Evolutionary conservation across 2,329 filamentous ascomycete species (phyloP).

Genomic region (Chaetothyriales sp.): DNA sequence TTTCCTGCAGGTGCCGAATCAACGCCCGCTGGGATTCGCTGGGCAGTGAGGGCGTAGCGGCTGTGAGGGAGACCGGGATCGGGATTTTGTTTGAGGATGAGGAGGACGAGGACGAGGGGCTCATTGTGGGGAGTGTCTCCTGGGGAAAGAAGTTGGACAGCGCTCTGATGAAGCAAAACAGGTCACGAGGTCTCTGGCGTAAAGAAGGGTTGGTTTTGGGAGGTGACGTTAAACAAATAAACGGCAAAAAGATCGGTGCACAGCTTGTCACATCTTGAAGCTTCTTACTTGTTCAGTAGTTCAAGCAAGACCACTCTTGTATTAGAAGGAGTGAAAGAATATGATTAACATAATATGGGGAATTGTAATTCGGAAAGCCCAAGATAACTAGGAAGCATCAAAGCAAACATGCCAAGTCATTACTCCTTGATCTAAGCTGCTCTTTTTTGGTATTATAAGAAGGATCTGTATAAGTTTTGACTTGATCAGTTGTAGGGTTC

Average conservation of each 20-base stretch:
- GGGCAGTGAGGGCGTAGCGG: slow-evolving; percentile 6
- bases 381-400: background rate
- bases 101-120: background rate
- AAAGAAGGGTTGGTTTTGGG: background rate
- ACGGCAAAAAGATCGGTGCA: background rate
- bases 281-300: background rate
- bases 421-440: too few relatives aligned
- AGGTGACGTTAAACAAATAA: background rate
- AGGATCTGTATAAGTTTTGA: too few relatives aligned
- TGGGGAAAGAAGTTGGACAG: too few relatives aligned
- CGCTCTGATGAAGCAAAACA: background rate
- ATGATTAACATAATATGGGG: background rate
- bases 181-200: background rate
- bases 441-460: too few relatives aligned
- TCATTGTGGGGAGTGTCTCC: too few relatives aligned
- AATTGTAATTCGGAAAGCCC: background rate
- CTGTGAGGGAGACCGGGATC: slow-evolving; percentile 9
- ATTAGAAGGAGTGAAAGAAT: background rate
- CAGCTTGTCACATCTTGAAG: background rate
- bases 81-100: slow-evolving; percentile 5
- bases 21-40: slow-evolving; percentile 9
- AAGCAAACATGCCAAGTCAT: background rate
- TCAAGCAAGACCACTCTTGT: background rate
- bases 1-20: slow-evolving; percentile 14
- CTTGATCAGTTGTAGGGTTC: too few relatives aligned